A percentile compares a stretch with the other conserved stretches of the same genome.
Conservation (phyloP, 2,329 filamentous ascomycete genomes). For the Mariannaea elegans region DNA sequence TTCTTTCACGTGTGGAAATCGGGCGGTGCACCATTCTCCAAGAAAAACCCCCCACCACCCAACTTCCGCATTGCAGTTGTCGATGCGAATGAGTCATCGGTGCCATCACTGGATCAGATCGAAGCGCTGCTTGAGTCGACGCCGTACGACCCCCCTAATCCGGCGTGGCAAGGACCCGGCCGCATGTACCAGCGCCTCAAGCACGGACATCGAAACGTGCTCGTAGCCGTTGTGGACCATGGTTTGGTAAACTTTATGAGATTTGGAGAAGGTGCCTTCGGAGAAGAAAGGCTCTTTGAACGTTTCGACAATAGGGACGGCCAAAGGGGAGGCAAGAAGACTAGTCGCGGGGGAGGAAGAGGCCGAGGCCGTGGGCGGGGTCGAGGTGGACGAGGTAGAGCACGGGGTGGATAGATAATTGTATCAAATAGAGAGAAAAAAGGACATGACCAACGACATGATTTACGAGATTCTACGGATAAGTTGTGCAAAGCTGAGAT, state of each 20-base stretch:
- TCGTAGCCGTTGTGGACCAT: slow-evolving; percentile 88
- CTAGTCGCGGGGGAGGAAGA: slow-evolving; percentile 53
- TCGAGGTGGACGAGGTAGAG: slow-evolving; percentile 39
- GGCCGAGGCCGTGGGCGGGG: slow-evolving; percentile 44
- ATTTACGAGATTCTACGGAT: slow-evolving; percentile 20
- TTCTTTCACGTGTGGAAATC: slow-evolving; percentile 85
- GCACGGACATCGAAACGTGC: slow-evolving; percentile 83
- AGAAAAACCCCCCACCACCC: slow-evolving; percentile 78
- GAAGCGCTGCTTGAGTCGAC: slow-evolving; percentile 75
- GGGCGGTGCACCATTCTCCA: slow-evolving; percentile 71
- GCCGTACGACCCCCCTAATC: slow-evolving; percentile 70
- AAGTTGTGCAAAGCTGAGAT: neutral
- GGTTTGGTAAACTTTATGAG: slow-evolving; percentile 89
- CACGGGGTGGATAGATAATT: slow-evolving; percentile 31
- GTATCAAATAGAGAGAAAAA: slow-evolving; percentile 24
- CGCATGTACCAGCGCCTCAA: slow-evolving; percentile 80
- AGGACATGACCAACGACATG: slow-evolving; percentile 19
- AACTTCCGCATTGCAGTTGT: slow-evolving; percentile 88
- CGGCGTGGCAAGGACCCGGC: slow-evolving; percentile 50
- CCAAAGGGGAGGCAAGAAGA: slow-evolving; percentile 51
- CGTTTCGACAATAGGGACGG: slow-evolving; percentile 56
- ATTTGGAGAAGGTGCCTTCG: slow-evolving; percentile 83
- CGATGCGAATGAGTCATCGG: slow-evolving; percentile 73
- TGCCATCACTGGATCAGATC: slow-evolving; percentile 80
- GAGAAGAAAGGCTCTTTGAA: slow-evolving; percentile 75